These are phyloP conservation scores for Coccomyxa sp. DNA, from an alignment of 139 green algal species.

Conservation along the genomic window DNA sequence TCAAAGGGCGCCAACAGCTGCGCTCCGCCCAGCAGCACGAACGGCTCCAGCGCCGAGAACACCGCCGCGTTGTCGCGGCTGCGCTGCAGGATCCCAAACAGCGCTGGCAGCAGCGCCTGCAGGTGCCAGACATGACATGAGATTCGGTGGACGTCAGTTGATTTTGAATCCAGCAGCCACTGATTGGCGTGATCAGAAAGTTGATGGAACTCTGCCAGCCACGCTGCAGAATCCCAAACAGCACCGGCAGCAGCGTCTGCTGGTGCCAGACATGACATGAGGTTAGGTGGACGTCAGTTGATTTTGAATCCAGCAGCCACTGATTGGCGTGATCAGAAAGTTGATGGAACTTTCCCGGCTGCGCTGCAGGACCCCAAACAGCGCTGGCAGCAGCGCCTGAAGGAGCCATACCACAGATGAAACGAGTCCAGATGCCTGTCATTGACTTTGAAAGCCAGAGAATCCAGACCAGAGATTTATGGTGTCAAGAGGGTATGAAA, in stretches of 20 bases:
- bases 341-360: neutral
- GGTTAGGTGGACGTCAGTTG: too few relatives aligned
- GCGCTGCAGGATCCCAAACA: conserved; percentile 36
- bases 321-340: conserved; percentile 17
- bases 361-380: neutral
- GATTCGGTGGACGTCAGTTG: neutral
- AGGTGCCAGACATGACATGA: too few relatives aligned
- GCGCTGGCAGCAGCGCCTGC: neutral
- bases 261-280: too few relatives aligned
- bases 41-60: conserved; percentile 55
- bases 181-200: conserved; percentile 17
- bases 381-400: neutral
- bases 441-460: neutral
- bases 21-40: conserved; percentile 45
- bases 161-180: conserved; percentile 21
- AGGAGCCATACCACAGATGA: neutral
- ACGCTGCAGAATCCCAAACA: conserved; percentile 37
- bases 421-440: neutral
- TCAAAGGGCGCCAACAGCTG: neutral
- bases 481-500: neutral
- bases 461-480: neutral
- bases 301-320: conserved; percentile 21
- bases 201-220: neutral
- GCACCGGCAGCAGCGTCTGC: neutral
- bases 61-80: conserved; percentile 47